Evolutionary conservation across 176 grass and related monocot genomes (phyloP), one percentile per base, ranked within the genome.

Genomic region (Bonia amplexicaulis): DNA sequence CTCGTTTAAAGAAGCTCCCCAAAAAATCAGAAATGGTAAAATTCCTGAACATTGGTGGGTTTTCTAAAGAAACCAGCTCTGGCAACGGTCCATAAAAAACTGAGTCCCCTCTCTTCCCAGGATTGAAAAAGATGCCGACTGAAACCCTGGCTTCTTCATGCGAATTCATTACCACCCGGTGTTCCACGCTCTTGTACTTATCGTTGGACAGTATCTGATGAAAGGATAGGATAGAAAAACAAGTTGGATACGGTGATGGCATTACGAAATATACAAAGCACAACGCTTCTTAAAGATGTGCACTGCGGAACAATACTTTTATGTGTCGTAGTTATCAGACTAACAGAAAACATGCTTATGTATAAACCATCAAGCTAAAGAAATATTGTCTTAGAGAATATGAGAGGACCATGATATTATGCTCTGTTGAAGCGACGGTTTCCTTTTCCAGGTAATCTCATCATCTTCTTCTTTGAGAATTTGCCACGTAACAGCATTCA

Each of bases 161-260:
- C 16, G 71, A 78, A 65, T 86, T 87, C 73, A 90, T 88, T 48
- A 94, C 69, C 49, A 91, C 92, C n/a, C 89, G 80, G 81, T 95
- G 92, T 74, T 94, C 89, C 2, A 97, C 95, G 3, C 95, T 97
- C 79, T 59, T 91, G 57, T 93, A 93, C 71, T 90, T 81, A 44
- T 93, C 89, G 20, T 94, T 97, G 33, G 92, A 92, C 67, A 97
- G 91, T 26, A 97, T 91, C 92, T 94, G 84, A 79, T 19, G 12
- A 76, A 66, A 85, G 20, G 12, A 45, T 29, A 68, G 9, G 37
- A 35, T 37, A 46, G 46, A 33, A 62, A 78, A 42, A 37, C 0
- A 87, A 46, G 11, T 79, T 72, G 53, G 27, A 55, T 65, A 40
- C 9, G 2, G n/a, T 20, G 25, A 64, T 49, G 52, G 7, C 35